These are phyloP conservation scores for Tuber microsphaerosporum DNA, from an alignment of 495 filamentous ascomycete genomes.

Conservation along the genomic window DNA sequence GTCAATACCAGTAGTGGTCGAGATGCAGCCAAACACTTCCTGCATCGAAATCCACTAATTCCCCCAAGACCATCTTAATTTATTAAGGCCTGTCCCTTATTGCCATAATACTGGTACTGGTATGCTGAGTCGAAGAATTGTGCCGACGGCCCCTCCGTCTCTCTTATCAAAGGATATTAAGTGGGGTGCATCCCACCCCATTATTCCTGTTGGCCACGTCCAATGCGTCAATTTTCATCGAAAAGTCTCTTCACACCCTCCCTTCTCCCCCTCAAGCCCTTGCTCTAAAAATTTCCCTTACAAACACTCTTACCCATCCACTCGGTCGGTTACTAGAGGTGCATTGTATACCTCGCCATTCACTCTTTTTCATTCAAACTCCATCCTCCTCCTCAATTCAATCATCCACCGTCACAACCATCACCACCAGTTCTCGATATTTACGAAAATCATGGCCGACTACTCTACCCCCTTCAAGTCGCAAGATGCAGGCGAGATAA, in stretches of 20 bases:
- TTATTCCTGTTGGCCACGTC: background rate
- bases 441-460: slow-evolving; percentile 8
- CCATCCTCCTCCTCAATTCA: background rate
- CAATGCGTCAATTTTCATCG: background rate
- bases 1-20: no score
- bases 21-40: background rate
- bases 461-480: slow-evolving; percentile 27
- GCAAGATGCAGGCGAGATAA: slow-evolving; percentile 51
- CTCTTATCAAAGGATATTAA: background rate
- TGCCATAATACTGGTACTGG: background rate
- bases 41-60: background rate
- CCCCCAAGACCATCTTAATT: background rate
- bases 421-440: background rate
- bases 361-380: background rate
- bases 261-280: background rate
- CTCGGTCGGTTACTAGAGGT: background rate
- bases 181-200: background rate
- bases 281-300: background rate
- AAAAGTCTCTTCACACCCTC: background rate
- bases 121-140: background rate
- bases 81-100: background rate
- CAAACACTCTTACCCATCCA: background rate
- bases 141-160: background rate
- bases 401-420: background rate
- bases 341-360: background rate